Percentiles rank a stretch among this genome's conserved stretches.
phyloP scores from a whole-genome alignment of 768 basidiomycete genomes.

The Chiua virens region DNA sequence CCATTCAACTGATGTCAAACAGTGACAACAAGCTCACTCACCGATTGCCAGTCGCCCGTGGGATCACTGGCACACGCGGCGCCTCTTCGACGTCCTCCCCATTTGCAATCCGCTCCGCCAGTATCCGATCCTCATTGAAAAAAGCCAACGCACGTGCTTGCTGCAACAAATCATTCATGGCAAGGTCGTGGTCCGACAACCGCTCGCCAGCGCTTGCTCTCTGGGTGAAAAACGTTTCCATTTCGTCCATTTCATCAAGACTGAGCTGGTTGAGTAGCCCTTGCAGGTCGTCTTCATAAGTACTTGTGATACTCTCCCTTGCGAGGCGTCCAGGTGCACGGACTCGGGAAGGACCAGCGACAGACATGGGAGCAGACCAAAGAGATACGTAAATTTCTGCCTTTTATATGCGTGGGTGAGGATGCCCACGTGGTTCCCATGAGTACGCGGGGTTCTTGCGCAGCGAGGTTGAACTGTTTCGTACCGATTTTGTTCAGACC shows the following conservation, averaged over 20 bases:
- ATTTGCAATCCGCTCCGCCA: conserved; percentile 20
- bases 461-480: too few species aligned
- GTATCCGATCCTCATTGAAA: conserved; percentile 18
- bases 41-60: neutral
- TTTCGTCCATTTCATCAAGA: conserved; percentile 19
- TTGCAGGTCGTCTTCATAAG: conserved; percentile 27
- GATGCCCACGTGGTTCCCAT: too few species aligned
- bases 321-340: neutral
- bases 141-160: conserved; percentile 19
- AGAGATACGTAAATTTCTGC: neutral
- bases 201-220: conserved; percentile 2
- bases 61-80: neutral
- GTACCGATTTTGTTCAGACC: too few species aligned
- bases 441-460: too few species aligned
- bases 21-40: neutral
- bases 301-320: conserved; percentile 17
- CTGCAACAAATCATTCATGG: conserved; percentile 24
- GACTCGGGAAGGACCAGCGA: conserved; percentile 26
- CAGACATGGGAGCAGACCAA: conserved; percentile 22
- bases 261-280: conserved; percentile 20
- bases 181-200: conserved; percentile 25
- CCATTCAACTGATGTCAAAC: neutral
- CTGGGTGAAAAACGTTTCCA: conserved; percentile 7
- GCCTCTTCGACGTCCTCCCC: conserved; percentile 5
- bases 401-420: conserved; percentile 1